A percentile compares a stretch with the other conserved stretches of the same genome.
phyloP scores from a whole-genome alignment of 176 grass and related monocot genomes.

The Metroxylon sagu region DNA sequence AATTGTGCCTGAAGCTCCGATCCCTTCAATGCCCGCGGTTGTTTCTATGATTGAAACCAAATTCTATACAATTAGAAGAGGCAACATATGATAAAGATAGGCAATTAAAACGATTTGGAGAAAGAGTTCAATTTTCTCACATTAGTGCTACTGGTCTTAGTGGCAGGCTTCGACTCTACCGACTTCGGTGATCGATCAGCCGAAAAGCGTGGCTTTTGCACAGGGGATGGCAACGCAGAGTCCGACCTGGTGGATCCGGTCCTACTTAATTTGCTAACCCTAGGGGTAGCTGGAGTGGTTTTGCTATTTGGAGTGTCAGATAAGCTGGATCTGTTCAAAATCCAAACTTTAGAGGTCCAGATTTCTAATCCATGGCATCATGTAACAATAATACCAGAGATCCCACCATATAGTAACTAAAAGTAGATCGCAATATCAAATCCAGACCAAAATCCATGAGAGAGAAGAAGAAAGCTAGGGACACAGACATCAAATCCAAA shows the following conservation, averaged over 20 bases:
- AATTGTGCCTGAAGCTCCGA: slow-evolving; percentile 52
- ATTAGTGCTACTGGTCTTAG: slow-evolving; percentile 25
- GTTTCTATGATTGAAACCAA: slow-evolving; percentile 35
- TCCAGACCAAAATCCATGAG: no score
- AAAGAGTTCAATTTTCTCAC: slow-evolving; percentile 8
- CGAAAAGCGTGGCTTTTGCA: slow-evolving; percentile 14
- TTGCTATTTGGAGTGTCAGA: slow-evolving; percentile 51
- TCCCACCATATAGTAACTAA: no score
- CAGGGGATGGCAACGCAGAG: slow-evolving; percentile 24
- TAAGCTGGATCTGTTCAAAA: slow-evolving; percentile 46
- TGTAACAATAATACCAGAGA: no score
- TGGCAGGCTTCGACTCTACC: slow-evolving; percentile 32
- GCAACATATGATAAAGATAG: not conserved
- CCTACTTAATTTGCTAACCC: slow-evolving; percentile 32
- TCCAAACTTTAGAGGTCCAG: no score
- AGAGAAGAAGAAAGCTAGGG: no score
- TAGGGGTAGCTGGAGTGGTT: slow-evolving; percentile 52
- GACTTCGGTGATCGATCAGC: slow-evolving; percentile 39
- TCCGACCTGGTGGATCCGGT: slow-evolving; percentile 24
- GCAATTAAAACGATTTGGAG: no score
- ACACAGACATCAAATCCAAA: no score
- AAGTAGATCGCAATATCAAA: no score
- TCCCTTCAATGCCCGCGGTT: slow-evolving; percentile 28
- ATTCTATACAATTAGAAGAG: slow-evolving; percentile 8
- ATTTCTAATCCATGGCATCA: no score